A percentile compares a stretch with the other conserved stretches of the same genome.
Conservation (phyloP, 306 rosid genomes). For the Cucumis cinereus region DNA sequence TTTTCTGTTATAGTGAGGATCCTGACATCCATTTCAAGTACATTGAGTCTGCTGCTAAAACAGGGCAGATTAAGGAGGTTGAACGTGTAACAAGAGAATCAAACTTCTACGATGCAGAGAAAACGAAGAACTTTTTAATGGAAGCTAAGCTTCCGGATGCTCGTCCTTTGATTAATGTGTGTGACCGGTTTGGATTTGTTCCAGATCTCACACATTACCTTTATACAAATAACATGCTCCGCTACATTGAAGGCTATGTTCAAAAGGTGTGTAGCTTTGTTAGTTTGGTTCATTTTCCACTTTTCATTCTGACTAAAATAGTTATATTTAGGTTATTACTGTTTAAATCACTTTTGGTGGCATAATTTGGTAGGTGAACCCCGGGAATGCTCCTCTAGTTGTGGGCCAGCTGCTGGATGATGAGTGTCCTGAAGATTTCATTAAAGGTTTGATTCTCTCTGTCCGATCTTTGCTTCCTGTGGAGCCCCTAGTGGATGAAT, state of each 20-base stretch:
- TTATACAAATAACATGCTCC: conserved; percentile 95
- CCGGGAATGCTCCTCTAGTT: conserved; percentile 95
- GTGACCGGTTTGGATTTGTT: conserved; percentile 97
- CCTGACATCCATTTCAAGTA: conserved; percentile 99
- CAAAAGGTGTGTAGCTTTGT: conserved; percentile 60
- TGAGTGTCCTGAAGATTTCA: conserved; percentile 98
- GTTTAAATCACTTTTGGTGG: neutral
- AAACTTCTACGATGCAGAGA: conserved; percentile 89
- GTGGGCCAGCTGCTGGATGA: conserved; percentile 98
- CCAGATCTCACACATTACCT: conserved; percentile 97
- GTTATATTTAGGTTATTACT: neutral
- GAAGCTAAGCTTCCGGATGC: conserved; percentile 99
- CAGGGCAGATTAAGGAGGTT: conserved; percentile 97
- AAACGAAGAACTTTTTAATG: conserved; percentile 91
- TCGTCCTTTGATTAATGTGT: conserved; percentile 90
- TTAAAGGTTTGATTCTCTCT: conserved; percentile 92
- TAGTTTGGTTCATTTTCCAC: neutral
- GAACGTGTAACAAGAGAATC: conserved; percentile 99
- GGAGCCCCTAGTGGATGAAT: conserved; percentile 95
- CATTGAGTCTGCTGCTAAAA: conserved; percentile 97
- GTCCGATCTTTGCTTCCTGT: conserved; percentile 99
- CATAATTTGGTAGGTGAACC: conserved; percentile 65
- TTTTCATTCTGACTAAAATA: neutral
- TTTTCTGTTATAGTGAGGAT: conserved; percentile 76
- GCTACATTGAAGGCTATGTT: conserved; percentile 96